phyloP scores from a whole-genome alignment of 2,329 filamentous ascomycete species.

The Fusarium liriodendri region DNA sequence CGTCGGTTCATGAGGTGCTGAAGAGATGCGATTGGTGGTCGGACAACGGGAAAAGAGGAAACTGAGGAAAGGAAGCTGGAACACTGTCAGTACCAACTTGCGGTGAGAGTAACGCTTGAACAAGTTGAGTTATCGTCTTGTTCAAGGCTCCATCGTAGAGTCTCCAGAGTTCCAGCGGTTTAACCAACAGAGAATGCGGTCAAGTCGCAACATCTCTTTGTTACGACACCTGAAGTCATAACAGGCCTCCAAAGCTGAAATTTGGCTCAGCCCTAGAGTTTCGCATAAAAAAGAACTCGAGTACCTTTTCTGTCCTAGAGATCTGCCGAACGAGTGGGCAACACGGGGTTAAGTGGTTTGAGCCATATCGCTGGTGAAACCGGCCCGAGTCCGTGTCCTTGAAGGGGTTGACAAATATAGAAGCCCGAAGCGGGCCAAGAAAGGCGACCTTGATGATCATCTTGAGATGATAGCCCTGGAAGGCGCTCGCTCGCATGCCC shows the following conservation, averaged over 20 bases:
- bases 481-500: not conserved
- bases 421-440: not conserved
- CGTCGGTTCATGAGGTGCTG: not conserved
- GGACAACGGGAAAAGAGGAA: not conserved
- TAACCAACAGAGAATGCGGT: not conserved
- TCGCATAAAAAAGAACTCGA: conserved; percentile 4
- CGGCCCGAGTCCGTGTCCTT: conserved; percentile 6
- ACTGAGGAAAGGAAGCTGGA: not conserved
- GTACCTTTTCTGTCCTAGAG: not conserved
- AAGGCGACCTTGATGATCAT: conserved; percentile 1
- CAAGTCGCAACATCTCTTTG: not conserved
- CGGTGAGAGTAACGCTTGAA: not conserved
- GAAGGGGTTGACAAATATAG: not conserved
- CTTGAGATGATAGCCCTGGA: not conserved
- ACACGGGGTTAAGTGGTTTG: conserved; percentile 11
- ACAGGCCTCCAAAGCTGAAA: not conserved
- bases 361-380: conserved; percentile 21
- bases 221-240: not conserved
- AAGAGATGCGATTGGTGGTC: not conserved
- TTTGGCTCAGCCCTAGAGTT: conserved; percentile 6
- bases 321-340: conserved; percentile 6
- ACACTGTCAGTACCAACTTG: not conserved
- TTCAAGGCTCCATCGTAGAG: not conserved
- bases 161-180: too few species aligned
- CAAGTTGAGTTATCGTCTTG: not conserved